Evolutionary conservation across 768 basidiomycete genomes (phyloP), one percentile per base, ranked within the genome.

Genomic region (Pisolithus sp.): DNA sequence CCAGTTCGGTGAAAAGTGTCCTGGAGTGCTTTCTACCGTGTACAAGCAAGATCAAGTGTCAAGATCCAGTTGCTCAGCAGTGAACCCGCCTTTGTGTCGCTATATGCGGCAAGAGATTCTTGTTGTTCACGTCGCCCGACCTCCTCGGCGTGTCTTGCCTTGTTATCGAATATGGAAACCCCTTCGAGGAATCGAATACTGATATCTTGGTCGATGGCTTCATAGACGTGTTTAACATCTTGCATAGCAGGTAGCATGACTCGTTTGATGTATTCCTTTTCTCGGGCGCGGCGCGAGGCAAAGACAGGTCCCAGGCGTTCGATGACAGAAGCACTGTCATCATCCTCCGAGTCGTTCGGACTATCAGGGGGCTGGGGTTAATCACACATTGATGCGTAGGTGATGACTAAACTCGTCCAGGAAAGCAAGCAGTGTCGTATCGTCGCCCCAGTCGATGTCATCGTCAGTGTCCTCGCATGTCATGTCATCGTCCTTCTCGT

Each of bases 81-180:
- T 31, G 45, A 34, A 66, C 70, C 53, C 57, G 79, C 82, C 71
- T 81, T 71, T 23, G 73, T 71, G 8, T 66, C 66, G 18, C 62
- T 49, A 51, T 74, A 74, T 26, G 68, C 66, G 9, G 68, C 59
- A 55, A 67, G 68, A 18, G 79, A 51, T 20, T 73, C 70, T 50
- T 73, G 69, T 52, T 79, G 67, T 53, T 79, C 76, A 31, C 66
- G 68, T 28, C 77, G 67, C 15, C 69, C 66, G 17, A 73, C 59
- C 1, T 62, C 58, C 60, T 88, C 86, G 46, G 77, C 65, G 10
- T 69, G 70, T 59, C 78, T 80, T 63, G 80, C 76, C 20, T 74
- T 77, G 17, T 74, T 72, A 60, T 85, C 77, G 66, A 85, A 79
- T 6, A 68, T 62, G 10, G 79, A 62, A 34, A 85, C 62, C 7